Evolutionary conservation across 805 yeast genomes (phyloP), one percentile per base, ranked within the genome.

Genomic region (Cyberlindnera petersonii): DNA sequence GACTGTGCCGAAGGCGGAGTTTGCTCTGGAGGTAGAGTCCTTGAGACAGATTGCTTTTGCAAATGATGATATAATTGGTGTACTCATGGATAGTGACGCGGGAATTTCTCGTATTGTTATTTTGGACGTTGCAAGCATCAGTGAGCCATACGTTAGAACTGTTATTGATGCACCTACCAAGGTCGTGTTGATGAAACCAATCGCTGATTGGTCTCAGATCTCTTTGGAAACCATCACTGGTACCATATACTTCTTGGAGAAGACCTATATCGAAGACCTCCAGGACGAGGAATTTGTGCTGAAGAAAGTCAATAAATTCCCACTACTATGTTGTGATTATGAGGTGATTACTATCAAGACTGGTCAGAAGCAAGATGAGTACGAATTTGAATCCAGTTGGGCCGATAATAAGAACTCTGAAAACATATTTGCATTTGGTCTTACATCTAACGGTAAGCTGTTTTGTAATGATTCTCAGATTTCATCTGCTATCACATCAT

Each of bases 401-500:
- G 35, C 43, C 4, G 43, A 37, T 4, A 46, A 60, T 40, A n/a
- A 56, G 53, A 14, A 52, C 50, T 47, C 43, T 11, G 52, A 55
- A 9, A 55, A 56, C 30, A 37, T 56, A 23, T 59, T 65, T 13
- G 79, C 79, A 0, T 83, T 86, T 56, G 98, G 96, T 37, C 61
- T 91, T 21, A 73, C 95, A 0, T 63, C 74, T 5, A 77, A 71
- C 46, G 97, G 97, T 40, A 83, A 82, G 53, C 63, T 93, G 11
- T 86, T 67, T 57, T 79, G 79, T 4, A 78, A 82, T 48, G 71
- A 71, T 1, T 64, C 68, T 13, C 78, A 74, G 43, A 58, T 88
- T 11, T 71, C 85, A 2, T 68, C 76, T 4, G 87, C 91, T 11
- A 89, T 86, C 11, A 89, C 98, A 0, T 89, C 98, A 0, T 60